Percentiles rank a stretch among this genome's conserved stretches.
Evolutionary conservation across 2,329 filamentous ascomycete species (phyloP).

Genomic region (Sphaceloma murrayae): DNA sequence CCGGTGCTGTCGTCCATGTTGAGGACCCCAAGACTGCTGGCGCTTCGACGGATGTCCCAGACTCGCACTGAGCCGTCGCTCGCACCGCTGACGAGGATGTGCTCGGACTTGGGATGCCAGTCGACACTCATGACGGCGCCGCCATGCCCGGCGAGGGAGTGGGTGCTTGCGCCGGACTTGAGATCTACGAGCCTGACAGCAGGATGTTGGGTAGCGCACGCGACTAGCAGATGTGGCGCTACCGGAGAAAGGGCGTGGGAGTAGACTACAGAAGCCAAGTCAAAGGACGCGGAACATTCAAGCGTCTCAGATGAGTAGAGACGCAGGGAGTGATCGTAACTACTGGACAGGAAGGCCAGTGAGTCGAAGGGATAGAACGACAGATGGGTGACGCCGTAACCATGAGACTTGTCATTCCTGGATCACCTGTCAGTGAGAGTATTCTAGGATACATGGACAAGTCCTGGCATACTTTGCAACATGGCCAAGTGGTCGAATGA

Average conservation of each 20-base stretch:
- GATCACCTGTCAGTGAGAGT: not conserved
- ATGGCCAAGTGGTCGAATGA: conserved; percentile 40
- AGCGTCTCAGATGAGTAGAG: conserved; percentile 60
- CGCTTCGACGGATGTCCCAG: conserved; percentile 78
- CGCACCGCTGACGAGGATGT: conserved; percentile 75
- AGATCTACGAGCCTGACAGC: conserved; percentile 78
- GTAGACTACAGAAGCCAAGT: conserved; percentile 59
- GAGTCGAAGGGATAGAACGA: conserved; percentile 72
- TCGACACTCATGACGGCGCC: conserved; percentile 50
- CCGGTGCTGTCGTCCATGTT: conserved; percentile 78
- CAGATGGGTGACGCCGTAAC: conserved; percentile 64
- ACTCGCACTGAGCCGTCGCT: conserved; percentile 73
- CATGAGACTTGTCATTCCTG: conserved; percentile 42
- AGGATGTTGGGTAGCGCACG: conserved; percentile 79
- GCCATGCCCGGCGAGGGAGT: conserved; percentile 42
- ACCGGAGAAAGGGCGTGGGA: conserved; percentile 69
- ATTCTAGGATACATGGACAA: too few species aligned
- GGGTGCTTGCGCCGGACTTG: conserved; percentile 61
- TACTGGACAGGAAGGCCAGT: conserved; percentile 64
- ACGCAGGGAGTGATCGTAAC: conserved; percentile 69
- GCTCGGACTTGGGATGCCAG: conserved; percentile 74
- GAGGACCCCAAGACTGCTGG: conserved; percentile 63
- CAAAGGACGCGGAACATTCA: conserved; percentile 54
- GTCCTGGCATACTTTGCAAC: conserved; percentile 22
- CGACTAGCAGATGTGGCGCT: conserved; percentile 65